Base-by-base conservation (phyloP, 495 filamentous ascomycete genomes). In the Viridothelium virens region DNA sequence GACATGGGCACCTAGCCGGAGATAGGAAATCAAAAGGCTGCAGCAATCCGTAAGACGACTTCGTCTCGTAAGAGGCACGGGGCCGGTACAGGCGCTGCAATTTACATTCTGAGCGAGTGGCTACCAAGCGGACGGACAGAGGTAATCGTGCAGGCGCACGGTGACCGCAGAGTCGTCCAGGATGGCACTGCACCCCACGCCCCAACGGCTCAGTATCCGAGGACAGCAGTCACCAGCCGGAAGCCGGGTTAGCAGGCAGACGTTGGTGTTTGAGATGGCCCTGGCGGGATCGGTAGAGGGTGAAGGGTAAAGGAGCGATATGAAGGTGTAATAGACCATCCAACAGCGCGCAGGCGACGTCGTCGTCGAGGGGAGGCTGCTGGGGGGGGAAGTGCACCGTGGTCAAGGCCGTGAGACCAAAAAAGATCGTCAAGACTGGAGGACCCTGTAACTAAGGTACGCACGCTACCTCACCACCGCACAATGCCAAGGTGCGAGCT, bases 31-130 rank as follows among this genome's bases (percentile, higher is more conserved):
- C 25, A 14, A n/a, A 9, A 3, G 18, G 53, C 11, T 34, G 53
- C 53, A 18, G 53, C 36, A 59, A 59, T 18, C 33, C 53, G 53
- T 59, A 59, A 59, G 53, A 59, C 53, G 31, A 59, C 11, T 25
- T 25, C 25, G 53, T 33, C 31, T 59, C 7, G 53, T 36, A 33
- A 59, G 53, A 59, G 53, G 53, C 53, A 59, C 25, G 25, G 36
- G 53, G 25, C 53, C 53, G 53, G 53, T 9, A 59, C 53, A 33
- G 41, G 31, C 53, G 53, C 53, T 31, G 53, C 53, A 59, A 34
- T 59, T 59, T 59, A 59, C 53, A 59, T 59, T 36, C 53, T 59
- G 53, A 59, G 53, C 53, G 53, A 59, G 11, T 59, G 53, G 53
- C 0, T 59, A 59, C 53, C 53, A 36, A 36, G 31, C 2, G 53